A percentile compares a stretch with the other conserved stretches of the same genome.
Conservation (phyloP, 2,329 filamentous ascomycete genomes). For the Teratosphaeria epicoccoides region DNA sequence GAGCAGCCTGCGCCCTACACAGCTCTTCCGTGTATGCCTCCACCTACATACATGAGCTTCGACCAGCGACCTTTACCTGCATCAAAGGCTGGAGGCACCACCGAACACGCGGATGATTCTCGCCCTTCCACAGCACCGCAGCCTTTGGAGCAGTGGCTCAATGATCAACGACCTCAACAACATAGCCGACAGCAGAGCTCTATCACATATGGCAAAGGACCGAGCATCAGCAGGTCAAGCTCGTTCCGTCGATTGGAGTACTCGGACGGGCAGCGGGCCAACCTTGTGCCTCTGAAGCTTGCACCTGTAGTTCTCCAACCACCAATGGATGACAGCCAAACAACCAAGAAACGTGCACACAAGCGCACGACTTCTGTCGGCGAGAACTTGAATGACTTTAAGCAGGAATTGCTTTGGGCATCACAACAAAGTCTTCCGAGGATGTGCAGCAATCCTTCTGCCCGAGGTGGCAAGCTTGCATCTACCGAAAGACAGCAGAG, state of each 20-base stretch:
- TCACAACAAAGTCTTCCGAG: constrained; percentile 2
- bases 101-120: constrained; percentile 9
- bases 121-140: constrained; percentile 15
- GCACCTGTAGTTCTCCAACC: constrained; percentile 16
- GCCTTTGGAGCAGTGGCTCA: constrained; percentile 13
- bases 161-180: constrained; percentile 9
- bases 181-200: constrained; percentile 12
- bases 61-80: not conserved
- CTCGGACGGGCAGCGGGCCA: constrained; percentile 21
- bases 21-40: constrained; percentile 3
- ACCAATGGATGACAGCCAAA: constrained; percentile 1
- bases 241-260: constrained; percentile 19
- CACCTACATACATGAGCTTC: not conserved
- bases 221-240: constrained; percentile 16
- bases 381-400: constrained; percentile 1
- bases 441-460: not conserved
- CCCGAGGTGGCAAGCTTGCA: not conserved
- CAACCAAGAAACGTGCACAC: not conserved
- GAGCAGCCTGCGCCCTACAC: constrained; percentile 15
- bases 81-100: not conserved
- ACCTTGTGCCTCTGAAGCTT: constrained; percentile 18
- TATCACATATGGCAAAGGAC: constrained; percentile 11
- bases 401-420: constrained; percentile 6
- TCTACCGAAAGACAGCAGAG: not conserved
- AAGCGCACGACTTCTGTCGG: constrained; percentile 7